phyloP scores from a whole-genome alignment of 1,139 yeast genomes.

The Hansenula anomala region DNA sequence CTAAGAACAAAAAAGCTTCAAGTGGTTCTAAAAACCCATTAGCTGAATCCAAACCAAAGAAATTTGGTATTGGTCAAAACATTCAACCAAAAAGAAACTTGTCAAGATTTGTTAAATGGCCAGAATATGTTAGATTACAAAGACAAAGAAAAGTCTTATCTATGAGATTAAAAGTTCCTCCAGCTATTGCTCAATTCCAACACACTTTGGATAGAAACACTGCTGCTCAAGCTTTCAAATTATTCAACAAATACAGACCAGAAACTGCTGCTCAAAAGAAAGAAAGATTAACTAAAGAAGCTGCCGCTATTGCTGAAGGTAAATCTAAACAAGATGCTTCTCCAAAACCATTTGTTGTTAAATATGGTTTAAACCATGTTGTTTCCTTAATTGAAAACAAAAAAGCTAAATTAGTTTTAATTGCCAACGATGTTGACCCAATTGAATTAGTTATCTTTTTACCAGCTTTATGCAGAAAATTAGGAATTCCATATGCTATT shows the following conservation, averaged over 20 bases:
- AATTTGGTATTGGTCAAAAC: slow-evolving; percentile 94
- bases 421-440: slow-evolving; percentile 98
- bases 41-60: slow-evolving; percentile 83
- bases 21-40: slow-evolving; percentile 63
- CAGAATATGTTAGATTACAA: slow-evolving; percentile 93
- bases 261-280: slow-evolving; percentile 96
- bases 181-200: slow-evolving; percentile 95
- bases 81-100: slow-evolving; percentile 95
- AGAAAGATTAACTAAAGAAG: slow-evolving; percentile 98
- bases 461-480: slow-evolving; percentile 98
- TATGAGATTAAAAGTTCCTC: slow-evolving; percentile 97
- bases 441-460: slow-evolving; percentile 93
- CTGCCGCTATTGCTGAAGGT: slow-evolving; percentile 98
- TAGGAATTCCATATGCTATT: slow-evolving; percentile 99
- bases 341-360: slow-evolving; percentile 92
- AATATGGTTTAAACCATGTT: slow-evolving; percentile 98
- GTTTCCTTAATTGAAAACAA: slow-evolving; percentile 95
- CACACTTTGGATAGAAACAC: slow-evolving; percentile 96
- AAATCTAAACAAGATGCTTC: slow-evolving; percentile 93
- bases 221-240: slow-evolving; percentile 93
- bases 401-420: slow-evolving; percentile 94
- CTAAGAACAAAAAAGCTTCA: slow-evolving; percentile 26
- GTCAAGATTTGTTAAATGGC: slow-evolving; percentile 97
- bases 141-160: slow-evolving; percentile 96
- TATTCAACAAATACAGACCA: slow-evolving; percentile 98